phyloP scores from a whole-genome alignment of 75 land plant genomes.

The Sequoiadendron giganteum region DNA sequence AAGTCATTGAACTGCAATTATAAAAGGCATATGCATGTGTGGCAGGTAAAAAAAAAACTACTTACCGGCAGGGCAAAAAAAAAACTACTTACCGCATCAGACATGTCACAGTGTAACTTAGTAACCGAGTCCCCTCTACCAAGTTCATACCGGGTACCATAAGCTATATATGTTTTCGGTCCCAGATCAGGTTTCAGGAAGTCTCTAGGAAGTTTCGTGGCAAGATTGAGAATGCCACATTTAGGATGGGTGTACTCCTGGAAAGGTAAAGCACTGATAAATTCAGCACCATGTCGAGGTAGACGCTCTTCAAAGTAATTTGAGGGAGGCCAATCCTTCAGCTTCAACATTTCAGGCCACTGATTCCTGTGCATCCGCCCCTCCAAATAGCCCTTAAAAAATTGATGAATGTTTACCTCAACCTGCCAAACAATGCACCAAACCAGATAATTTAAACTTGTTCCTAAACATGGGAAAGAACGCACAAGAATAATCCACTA shows the following conservation, averaged over 20 bases:
- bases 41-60: slow-evolving; percentile 4
- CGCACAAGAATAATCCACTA: background rate
- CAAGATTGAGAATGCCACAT: slow-evolving; percentile 69
- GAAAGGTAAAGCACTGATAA: slow-evolving; percentile 62
- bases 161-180: slow-evolving; percentile 90
- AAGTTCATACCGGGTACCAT: slow-evolving; percentile 73
- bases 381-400: slow-evolving; percentile 72
- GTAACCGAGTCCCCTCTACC: slow-evolving; percentile 90
- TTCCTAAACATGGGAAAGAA: background rate
- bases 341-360: slow-evolving; percentile 87
- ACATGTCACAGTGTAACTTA: slow-evolving; percentile 83
- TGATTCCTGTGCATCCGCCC: slow-evolving; percentile 53
- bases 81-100: slow-evolving; percentile 71
- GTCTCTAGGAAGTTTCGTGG: slow-evolving; percentile 62
- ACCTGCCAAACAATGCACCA: slow-evolving; percentile 51
- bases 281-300: slow-evolving; percentile 77
- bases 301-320: slow-evolving; percentile 65
- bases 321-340: slow-evolving; percentile 93
- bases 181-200: slow-evolving; percentile 69
- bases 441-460: background rate
- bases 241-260: slow-evolving; percentile 77
- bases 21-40: background rate
- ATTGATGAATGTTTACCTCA: slow-evolving; percentile 65
- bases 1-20: background rate
- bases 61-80: too few relatives aligned